Evolutionary conservation across 2,329 filamentous ascomycete species (phyloP), one percentile per base, ranked within the genome.

Genomic region (Claviceps capensis): DNA sequence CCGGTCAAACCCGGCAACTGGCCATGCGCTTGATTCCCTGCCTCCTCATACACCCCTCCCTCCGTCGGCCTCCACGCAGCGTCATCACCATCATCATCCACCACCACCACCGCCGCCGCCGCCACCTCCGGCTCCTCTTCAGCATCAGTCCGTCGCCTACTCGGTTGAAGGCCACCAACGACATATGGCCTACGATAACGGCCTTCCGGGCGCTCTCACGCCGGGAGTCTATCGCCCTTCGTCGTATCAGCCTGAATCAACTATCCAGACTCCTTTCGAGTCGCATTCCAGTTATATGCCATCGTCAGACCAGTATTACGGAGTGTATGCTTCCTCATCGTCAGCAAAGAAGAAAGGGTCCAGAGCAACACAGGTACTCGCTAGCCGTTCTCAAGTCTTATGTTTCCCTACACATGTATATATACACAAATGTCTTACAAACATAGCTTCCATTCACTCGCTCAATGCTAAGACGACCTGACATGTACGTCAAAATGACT

Each of bases 341-440:
- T 59, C 62, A 16, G 59, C 63, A 5, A 81, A 82, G 64, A 75
- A 79, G 61, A 83, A 83, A 67, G 78, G 79, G n/a, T 80, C 81
- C 49, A 72, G 80, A 59, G 80, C 80, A 34, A 81, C 80, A 8
- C 80, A 83, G 73, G 79, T 82, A 67, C 47, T 45, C 6, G 34
- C 4, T 8, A 43, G 40, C 26, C 47, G 42, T 37, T 48, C 9
- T 17, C 16, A 14, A 42, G 16, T 42, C 7, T n/a, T 9, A 26
- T 47, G 19, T 46, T 42, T 30, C 16, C 26, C 22, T 16, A 34
- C 2, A 11, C 9, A 34, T 34, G 9, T 34, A 34, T 4, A 34
- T 34, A 34, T 34, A 11, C 30, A 34, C 30, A 34, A 34, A 34
- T 34, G 30, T 34, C 22, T 16, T 14, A 17, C 11, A 11, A 47